Conservation (phyloP, 2,329 filamentous ascomycete genomes). For the Colletotrichum sp. region DNA sequence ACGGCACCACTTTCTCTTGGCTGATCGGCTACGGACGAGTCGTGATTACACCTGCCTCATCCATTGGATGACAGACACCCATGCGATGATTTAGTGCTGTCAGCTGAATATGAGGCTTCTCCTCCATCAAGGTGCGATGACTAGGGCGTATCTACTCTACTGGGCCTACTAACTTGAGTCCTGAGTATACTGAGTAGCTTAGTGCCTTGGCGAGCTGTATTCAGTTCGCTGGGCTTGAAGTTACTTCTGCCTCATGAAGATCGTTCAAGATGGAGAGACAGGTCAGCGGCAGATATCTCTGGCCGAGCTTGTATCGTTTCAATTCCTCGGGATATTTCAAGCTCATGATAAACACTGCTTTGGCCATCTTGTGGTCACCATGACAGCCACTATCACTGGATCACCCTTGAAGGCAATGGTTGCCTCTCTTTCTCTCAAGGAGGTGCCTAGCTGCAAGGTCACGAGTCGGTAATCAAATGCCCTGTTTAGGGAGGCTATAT, state of each 20-base stretch:
- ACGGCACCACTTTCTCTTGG: neutral
- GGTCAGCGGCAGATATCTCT: neutral
- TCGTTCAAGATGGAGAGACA: fast-evolving
- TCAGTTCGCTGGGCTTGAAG: neutral
- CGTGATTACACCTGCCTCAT: neutral
- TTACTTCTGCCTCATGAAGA: neutral
- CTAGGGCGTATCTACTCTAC: neutral
- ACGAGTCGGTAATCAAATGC: neutral
- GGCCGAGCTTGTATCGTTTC: neutral
- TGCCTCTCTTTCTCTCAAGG: neutral
- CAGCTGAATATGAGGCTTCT: neutral
- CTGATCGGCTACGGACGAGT: neutral
- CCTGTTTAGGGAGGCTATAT: neutral
- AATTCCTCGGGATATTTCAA: neutral
- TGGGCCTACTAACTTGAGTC: neutral
- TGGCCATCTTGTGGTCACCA: neutral
- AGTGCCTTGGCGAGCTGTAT: neutral
- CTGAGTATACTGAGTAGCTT: neutral
- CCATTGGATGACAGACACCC: neutral
- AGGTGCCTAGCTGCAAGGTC: neutral
- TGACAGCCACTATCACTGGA: neutral
- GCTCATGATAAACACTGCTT: neutral
- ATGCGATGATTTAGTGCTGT: neutral
- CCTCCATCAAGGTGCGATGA: neutral
- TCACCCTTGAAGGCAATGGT: neutral